Evolutionary conservation across 805 yeast genomes (phyloP), one percentile per base, ranked within the genome.

Genomic region (Pichia cabralensis): DNA sequence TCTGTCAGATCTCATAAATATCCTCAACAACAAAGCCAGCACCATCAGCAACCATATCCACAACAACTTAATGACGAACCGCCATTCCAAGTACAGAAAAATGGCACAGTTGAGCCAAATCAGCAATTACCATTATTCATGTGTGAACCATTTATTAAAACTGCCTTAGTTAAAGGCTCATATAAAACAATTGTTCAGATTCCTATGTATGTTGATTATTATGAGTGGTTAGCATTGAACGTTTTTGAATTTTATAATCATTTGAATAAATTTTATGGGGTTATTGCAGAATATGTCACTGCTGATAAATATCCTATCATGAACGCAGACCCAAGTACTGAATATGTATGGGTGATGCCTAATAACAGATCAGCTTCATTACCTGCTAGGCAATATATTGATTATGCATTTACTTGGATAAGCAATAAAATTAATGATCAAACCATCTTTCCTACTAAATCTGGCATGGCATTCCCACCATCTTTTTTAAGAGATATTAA

Each of bases 161-260:
- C 96, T 0, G 94, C 97, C 0, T 63, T 92, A 23, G 98, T 94
- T 14, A 92, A 89, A 53, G 99, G 99, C 13, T 82, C 95, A 0
- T 92, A 86, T 63, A 86, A 83, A 51, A 88, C 98, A 1, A 92
- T 92, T 44, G 96, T 92, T 1, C 95, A 84, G 52, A 64, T 85
- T 16, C 98, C 99, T 14, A 85, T 84, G 52, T 89, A 89, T 52
- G 96, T 94, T 10, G 97, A 92, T 50, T 69, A 74, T 40, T 83
- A 86, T 36, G 99, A 92, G 56, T 92, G 99, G 99, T 65, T 92
- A 13, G 96, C 97, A 2, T 69, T 92, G 36, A 92, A 86, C 55
- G 76, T 84, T 6, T 88, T 88, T 57, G 98, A 92, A 58, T 73
- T 84, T 45, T 85, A 79, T 61, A 80, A 81, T 32, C 85, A 84